Evolutionary conservation across 192 early-diverging fungal species (phyloP).

Genomic region (Coemansia sp.): DNA sequence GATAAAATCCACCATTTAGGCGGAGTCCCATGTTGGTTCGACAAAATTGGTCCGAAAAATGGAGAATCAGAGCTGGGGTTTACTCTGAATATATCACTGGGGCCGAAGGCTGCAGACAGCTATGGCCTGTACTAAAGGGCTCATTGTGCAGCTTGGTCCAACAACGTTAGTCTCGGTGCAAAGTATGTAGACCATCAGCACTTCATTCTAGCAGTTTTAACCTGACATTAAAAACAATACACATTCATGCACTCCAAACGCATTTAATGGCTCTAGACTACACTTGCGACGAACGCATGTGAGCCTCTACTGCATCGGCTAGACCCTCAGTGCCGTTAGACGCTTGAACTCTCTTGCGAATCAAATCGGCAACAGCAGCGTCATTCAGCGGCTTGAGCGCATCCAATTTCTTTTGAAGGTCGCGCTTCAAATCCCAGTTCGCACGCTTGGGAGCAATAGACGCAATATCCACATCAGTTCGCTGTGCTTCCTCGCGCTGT

Average conservation of each 20-base stretch:
- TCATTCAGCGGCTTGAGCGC: conserved; percentile 71
- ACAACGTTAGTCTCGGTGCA: background rate
- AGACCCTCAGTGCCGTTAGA: conserved; percentile 12
- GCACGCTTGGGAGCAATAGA: conserved; percentile 82
- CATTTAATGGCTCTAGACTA: background rate
- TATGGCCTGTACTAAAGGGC: background rate
- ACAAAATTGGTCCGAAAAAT: background rate
- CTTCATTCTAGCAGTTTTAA: background rate
- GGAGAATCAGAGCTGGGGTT: background rate
- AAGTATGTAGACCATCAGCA: background rate
- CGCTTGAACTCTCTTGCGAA: conserved; percentile 58
- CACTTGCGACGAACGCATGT: background rate
- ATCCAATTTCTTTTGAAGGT: conserved; percentile 74
- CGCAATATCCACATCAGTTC: conserved; percentile 60
- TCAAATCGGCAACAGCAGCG: conserved; percentile 69
- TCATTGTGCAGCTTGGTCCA: background rate
- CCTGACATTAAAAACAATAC: background rate
- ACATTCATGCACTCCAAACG: background rate
- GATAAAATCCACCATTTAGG: background rate
- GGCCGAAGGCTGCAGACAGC: background rate
- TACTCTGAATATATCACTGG: background rate
- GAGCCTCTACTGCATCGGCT: conserved; percentile 22
- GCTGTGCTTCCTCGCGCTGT: conserved; percentile 2
- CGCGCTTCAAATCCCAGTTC: conserved; percentile 89
- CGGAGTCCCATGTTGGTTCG: background rate